Evolutionary conservation across 208 protist genomes (phyloP).

Genomic region (Acanthamoeba castellanii): DNA sequence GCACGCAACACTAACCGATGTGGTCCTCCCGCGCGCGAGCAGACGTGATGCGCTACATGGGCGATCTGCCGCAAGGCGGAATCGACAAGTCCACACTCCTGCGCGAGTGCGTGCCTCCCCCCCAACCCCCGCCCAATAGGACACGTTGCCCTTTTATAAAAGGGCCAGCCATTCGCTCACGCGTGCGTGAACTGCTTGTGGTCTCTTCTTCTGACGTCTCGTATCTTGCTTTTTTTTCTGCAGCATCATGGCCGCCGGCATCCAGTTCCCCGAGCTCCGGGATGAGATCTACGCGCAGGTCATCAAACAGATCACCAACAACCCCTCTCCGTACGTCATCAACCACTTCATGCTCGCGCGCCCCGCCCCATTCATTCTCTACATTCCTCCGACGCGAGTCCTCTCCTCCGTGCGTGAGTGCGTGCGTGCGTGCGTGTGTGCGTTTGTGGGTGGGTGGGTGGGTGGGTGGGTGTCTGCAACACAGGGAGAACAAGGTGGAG

Average conservation of each 20-base stretch:
- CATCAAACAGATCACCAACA: conserved; percentile 47
- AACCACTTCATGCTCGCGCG: too few species aligned
- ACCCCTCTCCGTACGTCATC: background rate
- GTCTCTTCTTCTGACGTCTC: background rate
- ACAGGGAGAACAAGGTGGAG: background rate
- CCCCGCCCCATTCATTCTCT: too few species aligned
- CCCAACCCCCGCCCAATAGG: background rate
- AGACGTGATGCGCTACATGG: background rate
- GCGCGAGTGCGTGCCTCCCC: background rate
- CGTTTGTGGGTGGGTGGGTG: too few species aligned
- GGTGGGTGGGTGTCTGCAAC: too few species aligned
- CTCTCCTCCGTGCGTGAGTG: background rate
- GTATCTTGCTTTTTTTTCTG: background rate
- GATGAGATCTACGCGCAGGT: conserved; percentile 25
- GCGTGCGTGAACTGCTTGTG: too few species aligned
- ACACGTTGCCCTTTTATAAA: too few species aligned
- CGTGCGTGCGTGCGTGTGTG: too few species aligned
- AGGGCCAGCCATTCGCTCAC: too few species aligned
- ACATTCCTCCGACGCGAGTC: too few species aligned
- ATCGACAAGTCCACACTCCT: background rate
- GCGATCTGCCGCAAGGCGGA: background rate
- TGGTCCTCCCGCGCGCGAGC: background rate
- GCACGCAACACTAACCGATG: too few species aligned
- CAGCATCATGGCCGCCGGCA: background rate
- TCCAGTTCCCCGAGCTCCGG: background rate